phyloP scores from a whole-genome alignment of 805 yeast species.

The Torulaspora delbrueckii region DNA sequence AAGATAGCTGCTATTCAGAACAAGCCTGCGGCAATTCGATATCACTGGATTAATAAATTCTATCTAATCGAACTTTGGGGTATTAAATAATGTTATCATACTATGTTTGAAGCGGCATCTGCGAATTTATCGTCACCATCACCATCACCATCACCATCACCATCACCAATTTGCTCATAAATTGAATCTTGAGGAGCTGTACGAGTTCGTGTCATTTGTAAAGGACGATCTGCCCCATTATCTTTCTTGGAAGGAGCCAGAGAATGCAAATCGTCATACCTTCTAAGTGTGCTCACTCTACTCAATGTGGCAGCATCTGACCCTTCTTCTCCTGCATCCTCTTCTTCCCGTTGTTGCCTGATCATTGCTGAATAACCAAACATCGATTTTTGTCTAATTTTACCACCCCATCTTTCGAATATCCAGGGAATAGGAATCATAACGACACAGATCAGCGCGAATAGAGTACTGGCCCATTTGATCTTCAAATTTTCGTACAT shows the following conservation, averaged over 20 bases:
- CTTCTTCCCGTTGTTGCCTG: conserved; percentile 35
- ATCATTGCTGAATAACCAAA: conserved; percentile 54
- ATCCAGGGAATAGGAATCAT: conserved; percentile 74
- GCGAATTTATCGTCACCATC: conserved; percentile 1
- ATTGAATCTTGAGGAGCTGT: conserved; percentile 7
- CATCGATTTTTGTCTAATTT: conserved; percentile 50
- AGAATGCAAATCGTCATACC: conserved; percentile 9
- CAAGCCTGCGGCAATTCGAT: background rate
- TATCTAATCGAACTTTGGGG: background rate
- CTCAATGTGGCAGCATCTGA: conserved; percentile 7
- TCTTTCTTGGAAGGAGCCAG: background rate
- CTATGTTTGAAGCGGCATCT: conserved; percentile 6
- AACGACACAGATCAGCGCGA: conserved; percentile 60
- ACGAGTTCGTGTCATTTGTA: background rate
- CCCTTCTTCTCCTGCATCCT: conserved; percentile 39
- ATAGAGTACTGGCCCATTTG: conserved; percentile 74
- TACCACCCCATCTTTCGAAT: conserved; percentile 54
- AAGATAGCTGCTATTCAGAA: too few species aligned
- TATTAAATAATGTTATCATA: conserved; percentile 1
- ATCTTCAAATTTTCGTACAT: conserved; percentile 69
- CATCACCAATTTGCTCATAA: conserved; percentile 3
- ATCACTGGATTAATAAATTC: background rate
- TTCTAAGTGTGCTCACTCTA: conserved; percentile 9
- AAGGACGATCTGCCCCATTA: background rate
- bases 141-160: background rate